A percentile compares a stretch with the other conserved stretches of the same genome.
These are phyloP conservation scores for Epichloe baconii DNA, from an alignment of 2,329 filamentous ascomycete species.

Conservation along the genomic window DNA sequence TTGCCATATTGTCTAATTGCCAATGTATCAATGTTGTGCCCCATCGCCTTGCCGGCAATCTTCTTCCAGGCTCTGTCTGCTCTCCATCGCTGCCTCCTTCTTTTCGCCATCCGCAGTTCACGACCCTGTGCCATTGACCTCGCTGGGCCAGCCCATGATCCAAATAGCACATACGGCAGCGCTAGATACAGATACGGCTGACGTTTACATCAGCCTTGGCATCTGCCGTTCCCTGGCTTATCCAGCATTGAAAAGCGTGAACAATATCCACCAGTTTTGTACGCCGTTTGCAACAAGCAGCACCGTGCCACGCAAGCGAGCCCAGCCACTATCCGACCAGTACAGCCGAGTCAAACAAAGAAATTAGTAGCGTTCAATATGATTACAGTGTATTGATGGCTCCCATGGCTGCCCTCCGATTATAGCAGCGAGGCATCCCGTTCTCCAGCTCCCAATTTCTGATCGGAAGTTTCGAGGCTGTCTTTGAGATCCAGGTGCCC, in stretches of 20 bases:
- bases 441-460: neutral
- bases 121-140: slow-evolving; percentile 1
- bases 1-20: slow-evolving; percentile 1
- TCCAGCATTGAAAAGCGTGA: neutral
- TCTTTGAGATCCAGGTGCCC: neutral
- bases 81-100: neutral
- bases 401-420: neutral
- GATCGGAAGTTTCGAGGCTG: neutral
- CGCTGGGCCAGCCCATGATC: slow-evolving; percentile 5
- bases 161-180: neutral
- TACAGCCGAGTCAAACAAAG: neutral
- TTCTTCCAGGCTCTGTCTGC: neutral
- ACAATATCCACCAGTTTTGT: neutral
- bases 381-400: slow-evolving; percentile 3
- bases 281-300: neutral
- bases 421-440: neutral
- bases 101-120: neutral
- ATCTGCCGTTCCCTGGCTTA: neutral
- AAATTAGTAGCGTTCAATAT: slow-evolving; percentile 3
- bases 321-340: neutral
- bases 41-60: neutral
- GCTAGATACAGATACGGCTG: neutral
- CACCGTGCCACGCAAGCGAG: neutral
- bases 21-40: neutral
- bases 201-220: neutral